Base-by-base conservation (phyloP, 768 basidiomycete genomes). In the Cubamyces sp. region DNA sequence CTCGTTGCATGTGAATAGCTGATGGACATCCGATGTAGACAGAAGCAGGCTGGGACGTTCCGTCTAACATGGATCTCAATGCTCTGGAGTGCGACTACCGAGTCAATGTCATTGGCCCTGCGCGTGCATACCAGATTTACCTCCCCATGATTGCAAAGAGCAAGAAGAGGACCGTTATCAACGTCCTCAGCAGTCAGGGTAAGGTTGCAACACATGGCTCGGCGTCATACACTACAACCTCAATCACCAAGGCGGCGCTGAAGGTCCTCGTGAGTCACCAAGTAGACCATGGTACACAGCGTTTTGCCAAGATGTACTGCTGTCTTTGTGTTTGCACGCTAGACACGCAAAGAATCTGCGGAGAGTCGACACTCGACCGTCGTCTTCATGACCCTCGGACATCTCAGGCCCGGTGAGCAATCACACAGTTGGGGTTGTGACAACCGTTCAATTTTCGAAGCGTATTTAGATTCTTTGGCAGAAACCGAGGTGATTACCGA, bases 101-200 rank as follows among this genome's bases (percentile, higher is more conserved):
- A 23, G 51, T 68, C 16, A 78, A 78, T 61, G 71, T 78, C 50
- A 65, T 66, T 46, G 78, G 77, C 0, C 76, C 78, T 3, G 71
- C 71, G n/a, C 69, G 76, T 43, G 64, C 77, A 41, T 68, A 69
- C 9, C 73, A 75, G 57, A 50, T 64, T 1, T 75, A 74, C 50
- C 65, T 74, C 4, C 74, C 75, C 3, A 64, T 75, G 18, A 67
- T 79, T 8, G 72, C 74, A 53, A 64, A 68, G 51, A 68, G 75
- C 41, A 51, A 34, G 18, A 66, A 66, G 40, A 74, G 74, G 60
- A 68, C 72, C 6, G 68, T 78, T 59, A 62, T 72, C 54, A 78
- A 78, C 64, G 66, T 77, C 19, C 69, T 73, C 3, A 69, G 70
- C 49, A 68, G 68, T 0, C 56, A 77, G 12, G 71, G 64, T 9